A percentile compares a stretch with the other conserved stretches of the same genome.
These are phyloP conservation scores for Nidularia pulvinata DNA, from an alignment of 768 basidiomycete species.

Conservation along the genomic window DNA sequence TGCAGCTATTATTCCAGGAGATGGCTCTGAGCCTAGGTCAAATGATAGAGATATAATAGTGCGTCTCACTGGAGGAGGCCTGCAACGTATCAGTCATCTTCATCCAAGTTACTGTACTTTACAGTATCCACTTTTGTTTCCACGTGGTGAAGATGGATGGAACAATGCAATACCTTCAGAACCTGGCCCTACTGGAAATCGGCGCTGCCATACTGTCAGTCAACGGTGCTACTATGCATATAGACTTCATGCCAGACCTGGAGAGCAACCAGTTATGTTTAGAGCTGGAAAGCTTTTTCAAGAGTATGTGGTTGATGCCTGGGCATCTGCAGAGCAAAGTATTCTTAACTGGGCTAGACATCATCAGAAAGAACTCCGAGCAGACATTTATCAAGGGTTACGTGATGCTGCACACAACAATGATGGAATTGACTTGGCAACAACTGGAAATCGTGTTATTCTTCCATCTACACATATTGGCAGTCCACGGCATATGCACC, in stretches of 20 bases:
- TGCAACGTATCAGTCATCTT: conserved; percentile 15
- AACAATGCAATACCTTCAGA: conserved; percentile 6
- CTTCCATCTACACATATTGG: conserved; percentile 42
- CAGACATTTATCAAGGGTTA: conserved; percentile 20
- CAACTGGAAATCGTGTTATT: conserved; percentile 28
- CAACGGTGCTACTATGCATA: conserved; percentile 26
- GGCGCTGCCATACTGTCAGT: conserved; percentile 10
- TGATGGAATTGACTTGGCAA: conserved; percentile 17
- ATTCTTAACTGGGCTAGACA: conserved; percentile 23
- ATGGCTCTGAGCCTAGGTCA: background rate
- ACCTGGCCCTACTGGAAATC: background rate
- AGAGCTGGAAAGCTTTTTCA: conserved; percentile 31
- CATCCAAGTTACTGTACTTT: conserved; percentile 17
- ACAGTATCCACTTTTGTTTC: conserved; percentile 19
- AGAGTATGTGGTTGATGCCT: conserved; percentile 33
- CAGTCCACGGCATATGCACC: conserved; percentile 39
- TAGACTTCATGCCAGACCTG: conserved; percentile 18
- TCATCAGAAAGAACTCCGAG: conserved; percentile 31
- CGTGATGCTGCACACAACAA: conserved; percentile 20
- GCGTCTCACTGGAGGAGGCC: conserved; percentile 3
- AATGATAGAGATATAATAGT: conserved; percentile 16
- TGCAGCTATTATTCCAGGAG: conserved; percentile 28
- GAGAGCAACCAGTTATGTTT: conserved; percentile 24
- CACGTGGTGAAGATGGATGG: conserved; percentile 17
- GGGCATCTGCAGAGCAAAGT: conserved; percentile 32